phyloP scores from a whole-genome alignment of 805 yeast species.

The Kluyveromyces siamensis region DNA sequence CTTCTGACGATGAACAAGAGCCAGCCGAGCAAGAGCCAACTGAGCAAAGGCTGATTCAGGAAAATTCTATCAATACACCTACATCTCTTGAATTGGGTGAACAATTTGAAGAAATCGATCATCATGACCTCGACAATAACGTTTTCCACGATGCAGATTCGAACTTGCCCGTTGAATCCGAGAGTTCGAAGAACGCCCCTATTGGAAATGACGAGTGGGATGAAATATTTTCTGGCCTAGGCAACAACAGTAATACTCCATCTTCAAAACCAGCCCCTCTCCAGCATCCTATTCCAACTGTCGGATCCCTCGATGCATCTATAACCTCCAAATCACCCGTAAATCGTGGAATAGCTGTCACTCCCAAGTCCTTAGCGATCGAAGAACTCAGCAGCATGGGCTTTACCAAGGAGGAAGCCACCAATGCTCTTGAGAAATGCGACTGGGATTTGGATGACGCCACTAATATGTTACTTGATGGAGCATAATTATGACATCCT shows the following conservation, averaged over 20 bases:
- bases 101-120: slow-evolving; percentile 20
- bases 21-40: slow-evolving; percentile 33
- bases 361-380: slow-evolving; percentile 49
- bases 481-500: slow-evolving; percentile 34
- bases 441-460: slow-evolving; percentile 78
- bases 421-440: slow-evolving; percentile 57
- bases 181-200: slow-evolving; percentile 6
- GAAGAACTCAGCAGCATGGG: slow-evolving; percentile 89
- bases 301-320: slow-evolving; percentile 4
- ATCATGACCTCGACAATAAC: slow-evolving; percentile 19
- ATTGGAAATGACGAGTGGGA: slow-evolving; percentile 79
- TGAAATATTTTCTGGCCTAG: slow-evolving; percentile 83
- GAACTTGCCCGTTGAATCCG: neutral
- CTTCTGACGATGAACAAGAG: slow-evolving; percentile 34
- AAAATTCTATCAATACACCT: slow-evolving; percentile 23
- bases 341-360: slow-evolving; percentile 30
- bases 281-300: slow-evolving; percentile 11
- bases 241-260: slow-evolving; percentile 31
- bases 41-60: slow-evolving; percentile 27
- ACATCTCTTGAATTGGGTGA: slow-evolving; percentile 11
- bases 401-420: slow-evolving; percentile 56
- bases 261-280: slow-evolving; percentile 7
- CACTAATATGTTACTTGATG: slow-evolving; percentile 74
- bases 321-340: slow-evolving; percentile 5
- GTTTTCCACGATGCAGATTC: slow-evolving; percentile 2